Conservation (phyloP, 345 rosid genomes). For the Isatis tinctoria region DNA sequence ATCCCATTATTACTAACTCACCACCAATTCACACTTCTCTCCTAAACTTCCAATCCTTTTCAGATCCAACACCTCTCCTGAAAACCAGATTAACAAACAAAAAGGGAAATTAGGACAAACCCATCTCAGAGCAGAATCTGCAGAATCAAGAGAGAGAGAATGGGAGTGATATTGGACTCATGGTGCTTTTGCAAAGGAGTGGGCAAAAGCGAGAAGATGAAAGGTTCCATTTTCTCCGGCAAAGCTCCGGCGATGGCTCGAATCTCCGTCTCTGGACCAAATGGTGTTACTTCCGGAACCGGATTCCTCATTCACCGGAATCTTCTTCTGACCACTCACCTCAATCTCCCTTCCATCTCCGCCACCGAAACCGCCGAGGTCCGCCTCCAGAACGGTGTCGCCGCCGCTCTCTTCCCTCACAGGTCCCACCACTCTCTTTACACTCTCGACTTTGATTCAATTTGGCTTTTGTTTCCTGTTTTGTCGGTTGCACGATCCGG, state of each 20-base stretch:
- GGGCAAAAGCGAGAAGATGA: constrained; percentile 81
- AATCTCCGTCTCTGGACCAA: constrained; percentile 43
- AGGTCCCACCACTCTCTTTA: constrained; percentile 35
- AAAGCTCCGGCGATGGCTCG: constrained; percentile 57
- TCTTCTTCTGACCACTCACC: constrained; percentile 81
- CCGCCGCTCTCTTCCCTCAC: constrained; percentile 75
- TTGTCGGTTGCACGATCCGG: constrained; percentile 24
- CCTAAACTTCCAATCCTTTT: constrained; percentile 24
- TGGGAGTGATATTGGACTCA: constrained; percentile 71
- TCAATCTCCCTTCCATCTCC: constrained; percentile 70
- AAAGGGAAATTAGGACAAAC: background rate
- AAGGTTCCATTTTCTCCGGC: constrained; percentile 62
- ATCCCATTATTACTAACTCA: constrained; percentile 18
- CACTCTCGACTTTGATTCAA: background rate
- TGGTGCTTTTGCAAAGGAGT: constrained; percentile 96
- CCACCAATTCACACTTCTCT: constrained; percentile 17
- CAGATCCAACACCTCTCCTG: constrained; percentile 37
- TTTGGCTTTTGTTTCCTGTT: background rate
- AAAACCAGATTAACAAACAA: background rate
- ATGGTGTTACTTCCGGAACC: constrained; percentile 47
- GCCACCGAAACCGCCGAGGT: constrained; percentile 77
- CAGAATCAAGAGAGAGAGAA: constrained; percentile 4
- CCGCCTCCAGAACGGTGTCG: constrained; percentile 66
- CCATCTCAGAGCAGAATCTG: constrained; percentile 10
- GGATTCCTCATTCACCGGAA: constrained; percentile 89